Evolutionary conservation across 495 filamentous ascomycete genomes (phyloP).

Genomic region (Chaetomium tenue): DNA sequence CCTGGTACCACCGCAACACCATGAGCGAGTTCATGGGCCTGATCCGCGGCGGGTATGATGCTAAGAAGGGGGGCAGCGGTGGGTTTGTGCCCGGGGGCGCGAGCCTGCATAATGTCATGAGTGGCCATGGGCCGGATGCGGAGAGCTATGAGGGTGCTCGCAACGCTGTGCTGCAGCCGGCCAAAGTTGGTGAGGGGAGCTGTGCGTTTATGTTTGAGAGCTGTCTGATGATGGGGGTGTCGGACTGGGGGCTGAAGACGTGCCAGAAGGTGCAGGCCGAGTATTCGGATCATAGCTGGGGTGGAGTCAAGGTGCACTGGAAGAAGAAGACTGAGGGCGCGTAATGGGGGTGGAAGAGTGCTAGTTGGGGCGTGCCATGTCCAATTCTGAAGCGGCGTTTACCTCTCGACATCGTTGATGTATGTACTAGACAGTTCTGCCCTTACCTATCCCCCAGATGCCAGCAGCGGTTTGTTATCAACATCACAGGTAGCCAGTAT

Average conservation of each 20-base stretch:
- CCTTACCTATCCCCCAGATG: too few species aligned
- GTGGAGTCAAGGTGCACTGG: conserved; percentile 74
- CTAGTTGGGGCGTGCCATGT: too few species aligned
- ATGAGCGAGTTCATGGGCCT: conserved; percentile 88
- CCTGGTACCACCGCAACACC: conserved; percentile 78
- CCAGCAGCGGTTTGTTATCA: too few species aligned
- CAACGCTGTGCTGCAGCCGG: conserved; percentile 53
- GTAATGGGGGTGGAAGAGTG: not conserved
- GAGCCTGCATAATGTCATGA: conserved; percentile 59
- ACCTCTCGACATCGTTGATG: too few species aligned
- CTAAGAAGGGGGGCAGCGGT: conserved; percentile 48
- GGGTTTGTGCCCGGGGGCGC: conserved; percentile 61
- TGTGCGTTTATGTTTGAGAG: conserved; percentile 70
- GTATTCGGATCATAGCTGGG: conserved; percentile 87
- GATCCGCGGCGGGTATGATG: conserved; percentile 63
- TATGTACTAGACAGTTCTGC: too few species aligned
- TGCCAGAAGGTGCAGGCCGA: conserved; percentile 81
- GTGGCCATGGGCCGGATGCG: conserved; percentile 59
- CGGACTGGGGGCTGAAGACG: conserved; percentile 82
- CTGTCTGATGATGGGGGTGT: conserved; percentile 83
- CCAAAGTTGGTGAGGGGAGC: conserved; percentile 55
- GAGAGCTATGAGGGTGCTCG: conserved; percentile 64
- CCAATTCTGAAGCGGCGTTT: too few species aligned
- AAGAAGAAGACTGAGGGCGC: conserved; percentile 33
- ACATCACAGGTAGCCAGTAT: too few species aligned